Conservation (phyloP, 192 early-diverging fungal genomes). For the Entomortierella chlamydospora region DNA sequence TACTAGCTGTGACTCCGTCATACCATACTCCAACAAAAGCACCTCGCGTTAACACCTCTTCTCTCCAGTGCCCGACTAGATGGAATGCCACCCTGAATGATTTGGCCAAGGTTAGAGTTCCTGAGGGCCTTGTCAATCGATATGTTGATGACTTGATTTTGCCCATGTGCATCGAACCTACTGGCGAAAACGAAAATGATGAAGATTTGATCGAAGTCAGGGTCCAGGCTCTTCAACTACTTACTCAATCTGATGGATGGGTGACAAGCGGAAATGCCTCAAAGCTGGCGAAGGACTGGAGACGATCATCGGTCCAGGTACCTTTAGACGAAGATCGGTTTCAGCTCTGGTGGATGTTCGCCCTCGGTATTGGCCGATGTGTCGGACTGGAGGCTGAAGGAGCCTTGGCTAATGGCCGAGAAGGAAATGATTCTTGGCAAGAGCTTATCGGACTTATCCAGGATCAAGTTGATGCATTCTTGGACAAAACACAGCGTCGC, state of each 20-base stretch:
- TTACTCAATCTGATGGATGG: constrained; percentile 16
- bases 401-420: constrained; percentile 4
- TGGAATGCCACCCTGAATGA: constrained; percentile 18
- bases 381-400: constrained; percentile 24
- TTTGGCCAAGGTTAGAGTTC: constrained; percentile 13
- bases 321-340: constrained; percentile 14
- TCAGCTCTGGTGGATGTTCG: constrained; percentile 13
- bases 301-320: constrained; percentile 8
- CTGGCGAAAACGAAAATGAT: constrained; percentile 5
- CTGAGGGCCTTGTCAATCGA: constrained; percentile 17
- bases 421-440: constrained; percentile 20
- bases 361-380: constrained; percentile 7
- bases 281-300: constrained; percentile 25
- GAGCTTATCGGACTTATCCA: constrained; percentile 28
- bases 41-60: not conserved
- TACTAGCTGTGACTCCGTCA: constrained; percentile 18
- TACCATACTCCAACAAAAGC: not conserved
- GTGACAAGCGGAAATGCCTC: constrained; percentile 20
- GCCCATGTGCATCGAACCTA: constrained; percentile 21
- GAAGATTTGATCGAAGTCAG: constrained; percentile 29
- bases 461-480: constrained; percentile 27
- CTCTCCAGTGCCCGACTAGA: not conserved
- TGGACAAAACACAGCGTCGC: constrained; percentile 27
- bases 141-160: constrained; percentile 33
- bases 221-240: constrained; percentile 12